Conservation (phyloP, 495 filamentous ascomycete genomes). For the Jackrogersella multiformis region DNA sequence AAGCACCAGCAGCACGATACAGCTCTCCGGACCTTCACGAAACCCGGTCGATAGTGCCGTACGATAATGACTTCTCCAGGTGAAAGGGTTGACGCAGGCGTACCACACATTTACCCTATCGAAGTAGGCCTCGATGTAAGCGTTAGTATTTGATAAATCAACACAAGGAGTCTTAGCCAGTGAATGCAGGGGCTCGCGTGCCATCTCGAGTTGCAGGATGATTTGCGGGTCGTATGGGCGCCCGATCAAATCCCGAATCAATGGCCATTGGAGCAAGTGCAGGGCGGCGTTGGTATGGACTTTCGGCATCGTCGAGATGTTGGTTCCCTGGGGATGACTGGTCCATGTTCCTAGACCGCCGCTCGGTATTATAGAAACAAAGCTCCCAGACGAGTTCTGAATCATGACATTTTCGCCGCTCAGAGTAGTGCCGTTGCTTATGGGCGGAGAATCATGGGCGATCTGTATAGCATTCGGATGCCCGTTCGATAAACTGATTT, state of each 20-base stretch:
- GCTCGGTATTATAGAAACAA: constrained; percentile 67
- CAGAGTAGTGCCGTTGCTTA: constrained; percentile 73
- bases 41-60: constrained; percentile 76
- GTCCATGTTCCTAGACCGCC: constrained; percentile 79
- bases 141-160: constrained; percentile 76
- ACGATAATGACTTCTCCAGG: constrained; percentile 79
- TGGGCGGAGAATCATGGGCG: constrained; percentile 68
- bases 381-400: constrained; percentile 53
- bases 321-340: constrained; percentile 63
- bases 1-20: constrained; percentile 80
- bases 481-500: constrained; percentile 67
- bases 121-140: constrained; percentile 81
- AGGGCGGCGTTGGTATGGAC: constrained; percentile 81
- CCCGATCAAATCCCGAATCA: constrained; percentile 79
- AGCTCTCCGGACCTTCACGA: constrained; percentile 80
- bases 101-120: constrained; percentile 85
- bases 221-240: constrained; percentile 80
- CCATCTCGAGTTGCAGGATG: constrained; percentile 82
- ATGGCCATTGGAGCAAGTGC: constrained; percentile 80
- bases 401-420: constrained; percentile 70
- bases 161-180: constrained; percentile 68
- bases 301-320: constrained; percentile 86
- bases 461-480: constrained; percentile 55
- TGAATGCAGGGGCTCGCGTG: constrained; percentile 73
- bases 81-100: constrained; percentile 84